Evolutionary conservation across 257 asterid species (phyloP).

Genomic region (Solanum neorickii): DNA sequence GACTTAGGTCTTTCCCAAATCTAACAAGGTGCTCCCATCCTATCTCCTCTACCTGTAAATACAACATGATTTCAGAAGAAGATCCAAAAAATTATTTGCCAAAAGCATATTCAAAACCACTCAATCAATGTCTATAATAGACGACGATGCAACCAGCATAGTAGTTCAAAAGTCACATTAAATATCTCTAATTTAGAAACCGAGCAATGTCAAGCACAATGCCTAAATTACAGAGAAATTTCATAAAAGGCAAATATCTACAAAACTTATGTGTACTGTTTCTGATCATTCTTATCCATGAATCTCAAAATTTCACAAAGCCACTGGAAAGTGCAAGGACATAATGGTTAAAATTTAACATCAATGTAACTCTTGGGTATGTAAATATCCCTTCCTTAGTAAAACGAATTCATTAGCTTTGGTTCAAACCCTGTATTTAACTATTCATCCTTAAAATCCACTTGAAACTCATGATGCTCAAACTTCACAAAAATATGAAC

Average conservation of each 20-base stretch:
- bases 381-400: not conserved
- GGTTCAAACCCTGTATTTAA: not conserved
- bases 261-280: not conserved
- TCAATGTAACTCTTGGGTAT: not conserved
- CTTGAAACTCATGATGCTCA: not conserved
- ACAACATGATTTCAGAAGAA: not conserved
- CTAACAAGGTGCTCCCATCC: slow-evolving; percentile 73
- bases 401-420: not conserved
- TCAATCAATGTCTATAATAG: not conserved
- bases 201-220: not conserved
- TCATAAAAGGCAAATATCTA: not conserved
- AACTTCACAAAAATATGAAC: not conserved
- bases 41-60: slow-evolving; percentile 63
- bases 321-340: not conserved
- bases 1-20: slow-evolving; percentile 45
- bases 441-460: not conserved
- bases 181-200: not conserved
- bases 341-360: not conserved
- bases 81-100: not conserved
- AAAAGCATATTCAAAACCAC: not conserved
- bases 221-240: not conserved
- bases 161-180: not conserved
- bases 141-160: not conserved
- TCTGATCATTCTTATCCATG: not conserved
- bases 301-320: not conserved